Conservation (phyloP, 2,329 filamentous ascomycete genomes). For the Hypoxylon sp. region DNA sequence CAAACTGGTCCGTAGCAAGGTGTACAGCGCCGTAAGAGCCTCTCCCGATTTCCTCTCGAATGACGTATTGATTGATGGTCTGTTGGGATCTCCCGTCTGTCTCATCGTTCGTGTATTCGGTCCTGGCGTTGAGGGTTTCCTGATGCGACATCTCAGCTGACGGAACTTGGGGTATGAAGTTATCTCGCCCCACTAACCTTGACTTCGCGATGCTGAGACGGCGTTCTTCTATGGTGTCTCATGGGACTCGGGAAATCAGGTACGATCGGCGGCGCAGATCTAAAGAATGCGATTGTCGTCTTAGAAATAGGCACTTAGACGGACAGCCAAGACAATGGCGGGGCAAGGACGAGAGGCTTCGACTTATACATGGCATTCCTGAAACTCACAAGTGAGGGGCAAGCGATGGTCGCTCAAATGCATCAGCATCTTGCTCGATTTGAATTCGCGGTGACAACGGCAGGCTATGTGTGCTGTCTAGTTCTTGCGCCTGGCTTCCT, state of each 20-base stretch:
- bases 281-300: slow-evolving; percentile 46
- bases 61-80: slow-evolving; percentile 93
- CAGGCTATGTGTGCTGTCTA: slow-evolving; percentile 43
- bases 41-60: slow-evolving; percentile 94
- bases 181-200: slow-evolving; percentile 59
- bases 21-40: slow-evolving; percentile 97
- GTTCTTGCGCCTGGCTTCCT: slow-evolving; percentile 15
- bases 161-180: slow-evolving; percentile 3
- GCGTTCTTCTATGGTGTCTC: slow-evolving; percentile 69
- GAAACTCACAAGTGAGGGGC: slow-evolving; percentile 59
- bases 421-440: slow-evolving; percentile 53
- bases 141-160: slow-evolving; percentile 52
- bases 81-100: slow-evolving; percentile 83
- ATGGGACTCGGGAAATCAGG: slow-evolving; percentile 64
- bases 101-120: slow-evolving; percentile 87
- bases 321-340: slow-evolving; percentile 36
- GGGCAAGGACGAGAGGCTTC: slow-evolving; percentile 28
- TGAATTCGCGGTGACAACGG: slow-evolving; percentile 55
- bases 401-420: slow-evolving; percentile 51
- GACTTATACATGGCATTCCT: slow-evolving; percentile 17
- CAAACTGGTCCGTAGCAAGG: slow-evolving; percentile 88
- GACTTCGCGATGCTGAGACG: slow-evolving; percentile 68
- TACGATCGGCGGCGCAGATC: slow-evolving; percentile 58
- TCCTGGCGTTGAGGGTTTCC: slow-evolving; percentile 93
- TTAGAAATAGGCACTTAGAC: slow-evolving; percentile 33